These are phyloP conservation scores for Hyphopichia burtonii DNA, from an alignment of 1,139 yeast species.

Conservation along the genomic window DNA sequence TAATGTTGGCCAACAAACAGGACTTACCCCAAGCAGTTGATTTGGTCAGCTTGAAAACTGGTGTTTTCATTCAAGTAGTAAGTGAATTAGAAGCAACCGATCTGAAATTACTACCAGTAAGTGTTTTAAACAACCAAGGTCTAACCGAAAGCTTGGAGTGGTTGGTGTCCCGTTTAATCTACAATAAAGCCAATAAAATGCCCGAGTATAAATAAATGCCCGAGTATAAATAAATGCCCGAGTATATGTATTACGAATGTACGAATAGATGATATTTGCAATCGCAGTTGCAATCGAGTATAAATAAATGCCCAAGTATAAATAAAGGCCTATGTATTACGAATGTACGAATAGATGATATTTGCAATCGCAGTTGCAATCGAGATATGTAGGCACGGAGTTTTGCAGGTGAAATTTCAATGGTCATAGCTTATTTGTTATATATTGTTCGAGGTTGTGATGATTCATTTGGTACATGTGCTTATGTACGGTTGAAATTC, in stretches of 20 bases:
- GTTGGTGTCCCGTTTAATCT: constrained; percentile 72
- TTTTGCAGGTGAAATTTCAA: no score
- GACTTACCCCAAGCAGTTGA: constrained; percentile 76
- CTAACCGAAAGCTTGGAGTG: constrained; percentile 85
- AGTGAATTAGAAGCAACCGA: constrained; percentile 86
- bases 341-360: not conserved
- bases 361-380: no score
- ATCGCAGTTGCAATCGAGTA: constrained; percentile 30
- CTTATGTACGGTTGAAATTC: no score
- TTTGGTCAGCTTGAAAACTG: constrained; percentile 77
- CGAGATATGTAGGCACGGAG: no score
- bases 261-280: no score
- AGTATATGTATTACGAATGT: not conserved
- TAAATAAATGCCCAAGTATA: constrained; percentile 16
- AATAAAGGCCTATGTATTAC: not conserved
- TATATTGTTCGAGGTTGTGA: no score
- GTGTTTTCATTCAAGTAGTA: constrained; percentile 75
- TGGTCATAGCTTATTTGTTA: no score
- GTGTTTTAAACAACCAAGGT: constrained; percentile 87
- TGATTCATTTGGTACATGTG: no score
- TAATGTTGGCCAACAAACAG: constrained; percentile 95
- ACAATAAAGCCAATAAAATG: constrained; percentile 73
- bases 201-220: constrained; percentile 49
- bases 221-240: constrained; percentile 28
- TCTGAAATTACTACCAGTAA: constrained; percentile 82